These are phyloP conservation scores for Lactifluus echinatus DNA, from an alignment of 768 basidiomycete genomes.

Conservation along the genomic window DNA sequence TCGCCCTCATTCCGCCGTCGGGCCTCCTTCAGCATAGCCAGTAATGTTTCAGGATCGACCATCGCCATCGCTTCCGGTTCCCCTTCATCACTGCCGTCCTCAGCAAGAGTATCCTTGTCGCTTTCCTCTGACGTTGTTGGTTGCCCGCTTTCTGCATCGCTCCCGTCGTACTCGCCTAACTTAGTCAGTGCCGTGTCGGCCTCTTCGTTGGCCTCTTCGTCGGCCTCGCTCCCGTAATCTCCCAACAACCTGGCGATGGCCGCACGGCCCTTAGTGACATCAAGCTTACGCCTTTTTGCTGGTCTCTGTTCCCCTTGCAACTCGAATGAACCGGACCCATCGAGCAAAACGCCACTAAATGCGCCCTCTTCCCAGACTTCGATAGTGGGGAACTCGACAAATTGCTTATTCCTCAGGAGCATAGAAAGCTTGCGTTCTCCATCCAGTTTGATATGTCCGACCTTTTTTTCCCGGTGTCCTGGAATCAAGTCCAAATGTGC, in stretches of 20 bases:
- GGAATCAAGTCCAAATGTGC: constrained; percentile 31
- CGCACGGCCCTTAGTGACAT: constrained; percentile 41
- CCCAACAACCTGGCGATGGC: constrained; percentile 50
- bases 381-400: constrained; percentile 80
- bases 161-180: constrained; percentile 43
- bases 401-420: constrained; percentile 50
- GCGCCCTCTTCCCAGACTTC: constrained; percentile 58
- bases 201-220: constrained; percentile 32
- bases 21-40: constrained; percentile 36
- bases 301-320: constrained; percentile 29
- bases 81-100: constrained; percentile 28
- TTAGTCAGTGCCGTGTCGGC: constrained; percentile 24
- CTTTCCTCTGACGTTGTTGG: constrained; percentile 31
- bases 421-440: constrained; percentile 36
- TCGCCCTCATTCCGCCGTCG: constrained; percentile 25
- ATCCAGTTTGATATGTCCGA: constrained; percentile 51
- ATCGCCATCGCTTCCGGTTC: constrained; percentile 30
- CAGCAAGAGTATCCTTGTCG: constrained; percentile 21
- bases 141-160: constrained; percentile 26
- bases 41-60: constrained; percentile 34
- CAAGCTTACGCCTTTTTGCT: constrained; percentile 51
- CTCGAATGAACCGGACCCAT: constrained; percentile 40
- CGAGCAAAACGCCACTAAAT: constrained; percentile 54
- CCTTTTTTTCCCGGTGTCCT: not conserved
- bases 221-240: constrained; percentile 48